Evolutionary conservation across 176 grass and related monocot species (phyloP), one percentile per base, ranked within the genome.

Genomic region (Oryza nivara): DNA sequence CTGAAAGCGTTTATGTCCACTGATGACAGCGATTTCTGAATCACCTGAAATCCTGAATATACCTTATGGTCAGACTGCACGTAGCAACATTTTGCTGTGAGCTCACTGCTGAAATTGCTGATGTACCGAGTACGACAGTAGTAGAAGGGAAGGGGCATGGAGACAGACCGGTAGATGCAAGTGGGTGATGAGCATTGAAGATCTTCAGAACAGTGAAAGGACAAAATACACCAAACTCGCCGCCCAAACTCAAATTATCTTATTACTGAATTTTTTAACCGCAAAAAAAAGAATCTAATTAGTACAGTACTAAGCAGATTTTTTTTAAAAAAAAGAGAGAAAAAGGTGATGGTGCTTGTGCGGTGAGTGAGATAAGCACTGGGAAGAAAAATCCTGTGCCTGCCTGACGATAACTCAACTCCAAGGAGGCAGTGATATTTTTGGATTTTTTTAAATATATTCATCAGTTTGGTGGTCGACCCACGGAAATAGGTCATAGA

Each of bases 391-490:
- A 23, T 56, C 6, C 54, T 58, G 54, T 58, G 54, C 19, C 5
- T 58, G 54, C 19, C 5, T 58, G 54, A 58, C 54, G 9, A 58
- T 4, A n/a, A 17, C 54, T 58, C 52, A n/a, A 17, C 54, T 58
- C 52, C 54, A 58, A 58, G 7, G 48, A 11, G 54, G 16, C 81
- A 16, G 8, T 66, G 43, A 36, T 70, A 70, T 80, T 70, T 68
- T 16, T 52, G 1, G 10, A 38, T 6, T 38, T 9, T 36, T 13
- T 40, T 52, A 11, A 4, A 4, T 4, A 38, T 30, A 15, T n/a
- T 16, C 48, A 30, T 16, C 63, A 30, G 75, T 70, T 83, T 73
- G 81, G 87, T 88, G 43, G 58, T 67, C 46, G 61, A 26, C 60
- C 67, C 13, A 48, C 26, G 5, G 48, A 84, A 84, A 74, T 60